Evolutionary conservation across 305 asterid species (phyloP).

Genomic region (Plantago coronopus): DNA sequence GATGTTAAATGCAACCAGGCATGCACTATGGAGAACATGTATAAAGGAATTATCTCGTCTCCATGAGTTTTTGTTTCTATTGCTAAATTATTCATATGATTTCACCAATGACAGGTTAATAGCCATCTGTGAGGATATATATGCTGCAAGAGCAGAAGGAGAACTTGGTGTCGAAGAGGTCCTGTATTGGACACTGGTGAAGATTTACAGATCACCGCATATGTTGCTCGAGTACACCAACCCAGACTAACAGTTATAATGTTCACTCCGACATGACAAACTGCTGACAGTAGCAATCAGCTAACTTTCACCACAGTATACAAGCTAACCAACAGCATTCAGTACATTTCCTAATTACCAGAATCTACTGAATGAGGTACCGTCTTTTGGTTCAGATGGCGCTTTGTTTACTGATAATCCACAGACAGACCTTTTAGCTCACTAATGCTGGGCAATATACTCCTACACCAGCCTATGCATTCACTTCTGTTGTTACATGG

Average conservation of each 20-base stretch:
- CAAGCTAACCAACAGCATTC: conserved; percentile 16
- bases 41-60: neutral
- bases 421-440: neutral
- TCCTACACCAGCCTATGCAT: neutral
- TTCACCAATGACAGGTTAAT: conserved; percentile 54
- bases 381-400: conserved; percentile 2
- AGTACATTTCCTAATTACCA: conserved; percentile 14
- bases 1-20: too few relatives aligned
- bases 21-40: neutral
- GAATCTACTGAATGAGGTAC: neutral
- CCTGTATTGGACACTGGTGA: conserved; percentile 87
- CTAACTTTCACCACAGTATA: conserved; percentile 16
- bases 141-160: conserved; percentile 95
- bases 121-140: conserved; percentile 92
- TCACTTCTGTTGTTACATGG: neutral
- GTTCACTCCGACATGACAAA: conserved; percentile 13
- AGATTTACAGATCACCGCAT: conserved; percentile 89
- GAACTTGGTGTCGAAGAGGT: conserved; percentile 96
- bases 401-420: neutral
- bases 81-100: neutral
- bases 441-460: neutral
- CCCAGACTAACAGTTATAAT: conserved; percentile 43
- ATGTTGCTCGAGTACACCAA: conserved; percentile 89
- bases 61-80: neutral
- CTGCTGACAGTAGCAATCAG: conserved; percentile 22